Conservation (phyloP, 2,329 filamentous ascomycete species). For the Cladosporium sp. region DNA sequence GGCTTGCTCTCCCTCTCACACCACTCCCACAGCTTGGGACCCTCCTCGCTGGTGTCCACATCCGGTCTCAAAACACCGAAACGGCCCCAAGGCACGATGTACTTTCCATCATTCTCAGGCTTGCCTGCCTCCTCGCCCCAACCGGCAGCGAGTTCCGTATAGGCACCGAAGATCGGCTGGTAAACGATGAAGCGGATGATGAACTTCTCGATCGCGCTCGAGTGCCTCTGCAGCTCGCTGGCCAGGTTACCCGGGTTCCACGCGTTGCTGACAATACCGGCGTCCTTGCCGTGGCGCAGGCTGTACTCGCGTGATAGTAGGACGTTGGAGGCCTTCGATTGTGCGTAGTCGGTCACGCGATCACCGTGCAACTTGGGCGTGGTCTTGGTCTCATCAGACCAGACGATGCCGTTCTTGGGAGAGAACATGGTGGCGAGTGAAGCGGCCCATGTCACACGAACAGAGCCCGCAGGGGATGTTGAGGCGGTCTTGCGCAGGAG, state of each 20-base stretch:
- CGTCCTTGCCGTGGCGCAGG: slow-evolving; percentile 24
- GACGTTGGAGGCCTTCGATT: slow-evolving; percentile 35
- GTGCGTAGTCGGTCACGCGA: slow-evolving; percentile 30
- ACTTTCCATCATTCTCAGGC: slow-evolving; percentile 32
- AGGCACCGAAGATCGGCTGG: slow-evolving; percentile 34
- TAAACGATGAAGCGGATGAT: slow-evolving; percentile 28
- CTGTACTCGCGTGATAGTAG: slow-evolving; percentile 31
- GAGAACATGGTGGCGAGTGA: slow-evolving; percentile 30
- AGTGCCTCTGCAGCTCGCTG: slow-evolving; percentile 35
- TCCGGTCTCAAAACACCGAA: slow-evolving; percentile 35
- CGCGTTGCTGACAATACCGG: slow-evolving; percentile 31
- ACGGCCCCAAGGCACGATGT: slow-evolving; percentile 40
- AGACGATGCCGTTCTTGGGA: slow-evolving; percentile 28
- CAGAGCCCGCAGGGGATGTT: slow-evolving; percentile 27
- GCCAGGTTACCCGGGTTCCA: slow-evolving; percentile 39
- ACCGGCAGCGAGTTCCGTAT: slow-evolving; percentile 39
- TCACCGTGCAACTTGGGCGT: slow-evolving; percentile 25
- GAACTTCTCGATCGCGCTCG: slow-evolving; percentile 18
- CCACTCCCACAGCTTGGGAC: slow-evolving; percentile 45
- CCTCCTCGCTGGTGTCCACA: slow-evolving; percentile 37
- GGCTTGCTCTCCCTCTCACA: slow-evolving; percentile 40
- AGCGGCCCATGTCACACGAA: slow-evolving; percentile 37
- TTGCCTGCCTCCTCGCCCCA: slow-evolving; percentile 32
- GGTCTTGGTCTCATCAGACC: slow-evolving; percentile 24
- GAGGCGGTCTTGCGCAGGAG: slow-evolving; percentile 34